Evolutionary conservation across 2,329 filamentous ascomycete species (phyloP).

Genomic region (Aaosphaeria arxii): DNA sequence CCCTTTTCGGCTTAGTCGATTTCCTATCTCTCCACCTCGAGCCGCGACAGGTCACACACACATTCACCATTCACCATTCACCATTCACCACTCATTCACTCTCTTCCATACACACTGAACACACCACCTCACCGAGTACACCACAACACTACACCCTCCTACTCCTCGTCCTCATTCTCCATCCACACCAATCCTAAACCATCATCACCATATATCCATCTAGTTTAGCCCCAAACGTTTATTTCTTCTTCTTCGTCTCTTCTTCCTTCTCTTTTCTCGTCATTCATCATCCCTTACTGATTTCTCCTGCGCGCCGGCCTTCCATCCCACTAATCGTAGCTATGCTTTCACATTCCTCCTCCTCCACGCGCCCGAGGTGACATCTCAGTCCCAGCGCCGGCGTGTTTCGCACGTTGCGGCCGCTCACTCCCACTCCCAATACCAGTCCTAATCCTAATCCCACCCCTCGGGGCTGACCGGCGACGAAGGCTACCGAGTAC

Average conservation of each 20-base stretch:
- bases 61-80: neutral
- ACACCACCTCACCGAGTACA: neutral
- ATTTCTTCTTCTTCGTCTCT: neutral
- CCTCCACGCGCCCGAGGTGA: conserved; percentile 14
- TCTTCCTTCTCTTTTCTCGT: neutral
- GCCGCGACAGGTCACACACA: neutral
- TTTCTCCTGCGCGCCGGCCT: neutral
- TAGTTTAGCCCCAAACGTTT: neutral
- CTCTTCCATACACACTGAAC: neutral
- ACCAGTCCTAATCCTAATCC: conserved; percentile 8
- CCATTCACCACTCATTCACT: neutral
- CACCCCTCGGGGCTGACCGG: conserved; percentile 24
- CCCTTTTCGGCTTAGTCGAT: no score
- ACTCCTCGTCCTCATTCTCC: neutral
- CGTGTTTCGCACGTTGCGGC: conserved; percentile 34
- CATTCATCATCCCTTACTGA: neutral
- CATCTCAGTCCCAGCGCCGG: conserved; percentile 8
- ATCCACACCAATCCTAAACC: neutral
- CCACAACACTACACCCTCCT: neutral
- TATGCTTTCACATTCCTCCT: neutral
- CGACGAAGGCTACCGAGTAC: conserved; percentile 4
- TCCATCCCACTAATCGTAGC: neutral
- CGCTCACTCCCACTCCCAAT: no score
- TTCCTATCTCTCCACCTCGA: neutral
- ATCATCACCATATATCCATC: neutral